Conservation (phyloP, 768 basidiomycete species). For the Termitomyces sp. region DNA sequence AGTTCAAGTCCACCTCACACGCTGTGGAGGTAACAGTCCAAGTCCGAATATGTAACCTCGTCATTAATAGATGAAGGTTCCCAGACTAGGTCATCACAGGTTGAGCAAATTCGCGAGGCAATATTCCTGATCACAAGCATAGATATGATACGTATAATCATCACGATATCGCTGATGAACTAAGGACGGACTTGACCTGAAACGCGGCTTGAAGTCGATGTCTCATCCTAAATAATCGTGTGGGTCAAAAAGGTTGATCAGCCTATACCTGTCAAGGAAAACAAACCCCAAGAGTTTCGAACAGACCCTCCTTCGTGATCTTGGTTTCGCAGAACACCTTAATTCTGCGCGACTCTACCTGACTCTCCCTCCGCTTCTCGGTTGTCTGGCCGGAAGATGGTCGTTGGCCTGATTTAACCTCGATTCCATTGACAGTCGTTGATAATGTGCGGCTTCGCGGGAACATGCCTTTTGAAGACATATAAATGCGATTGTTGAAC, state of each 20-base stretch:
- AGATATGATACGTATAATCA: too few relatives aligned
- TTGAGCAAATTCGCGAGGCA: too few relatives aligned
- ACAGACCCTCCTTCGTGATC: neutral
- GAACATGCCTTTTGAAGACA: conserved; percentile 6
- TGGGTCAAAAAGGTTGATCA: neutral
- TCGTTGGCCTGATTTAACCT: neutral
- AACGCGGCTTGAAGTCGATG: too few relatives aligned
- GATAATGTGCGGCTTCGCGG: neutral
- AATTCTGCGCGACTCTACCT: neutral
- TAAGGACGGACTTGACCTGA: too few relatives aligned
- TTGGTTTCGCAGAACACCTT: conserved; percentile 7
- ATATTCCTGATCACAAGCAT: too few relatives aligned
- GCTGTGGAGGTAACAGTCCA: too few relatives aligned
- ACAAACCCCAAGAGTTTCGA: neutral
- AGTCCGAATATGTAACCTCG: too few relatives aligned
- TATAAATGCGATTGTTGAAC: conserved; percentile 13
- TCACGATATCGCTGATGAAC: too few relatives aligned
- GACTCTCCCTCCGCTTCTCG: neutral
- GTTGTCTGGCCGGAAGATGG: neutral
- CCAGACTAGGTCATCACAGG: too few relatives aligned
- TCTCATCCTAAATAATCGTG: neutral
- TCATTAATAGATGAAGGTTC: too few relatives aligned
- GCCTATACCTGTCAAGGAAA: neutral
- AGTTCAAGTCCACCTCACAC: too few relatives aligned
- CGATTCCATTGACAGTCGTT: neutral